Percentiles rank a stretch among this genome's conserved stretches.
Evolutionary conservation across 1,284 basidiomycete genomes (phyloP).

Genomic region (Ustilago bromivora): DNA sequence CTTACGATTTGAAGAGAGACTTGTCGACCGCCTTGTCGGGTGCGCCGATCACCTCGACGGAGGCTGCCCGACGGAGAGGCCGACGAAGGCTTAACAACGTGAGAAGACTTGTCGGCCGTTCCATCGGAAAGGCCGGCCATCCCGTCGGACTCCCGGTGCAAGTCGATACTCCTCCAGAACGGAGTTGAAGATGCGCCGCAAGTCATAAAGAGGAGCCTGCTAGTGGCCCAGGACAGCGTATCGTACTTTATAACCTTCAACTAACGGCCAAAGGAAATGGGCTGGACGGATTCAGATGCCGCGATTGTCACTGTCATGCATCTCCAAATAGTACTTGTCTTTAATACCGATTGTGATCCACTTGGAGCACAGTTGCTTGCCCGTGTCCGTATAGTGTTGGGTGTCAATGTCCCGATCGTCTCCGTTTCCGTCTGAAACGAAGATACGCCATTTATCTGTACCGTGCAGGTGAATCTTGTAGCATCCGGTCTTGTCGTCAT

Average conservation of each 20-base stretch:
- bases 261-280: too few species aligned
- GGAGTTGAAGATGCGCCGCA: too few species aligned
- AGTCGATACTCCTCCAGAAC: too few species aligned
- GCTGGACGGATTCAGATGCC: not conserved
- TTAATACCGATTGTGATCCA: not conserved
- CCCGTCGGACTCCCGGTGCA: too few species aligned
- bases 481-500: conserved; percentile 21
- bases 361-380: conserved; percentile 22
- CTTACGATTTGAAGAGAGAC: too few species aligned
- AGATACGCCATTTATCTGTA: not conserved
- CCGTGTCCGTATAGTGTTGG: not conserved
- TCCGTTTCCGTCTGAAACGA: not conserved
- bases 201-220: too few species aligned
- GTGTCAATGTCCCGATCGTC: conserved; percentile 24
- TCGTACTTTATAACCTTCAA: not conserved
- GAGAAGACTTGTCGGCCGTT: too few species aligned
- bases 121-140: too few species aligned
- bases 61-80: too few species aligned
- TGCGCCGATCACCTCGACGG: too few species aligned
- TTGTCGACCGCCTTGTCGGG: too few species aligned
- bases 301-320: not conserved
- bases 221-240: not conserved
- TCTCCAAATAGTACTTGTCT: not conserved
- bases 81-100: too few species aligned
- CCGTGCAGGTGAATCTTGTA: conserved; percentile 19